Evolutionary conservation across 225 moss, liverwort and hornwort species (phyloP).

Genomic region (Anthoceros angustus): DNA sequence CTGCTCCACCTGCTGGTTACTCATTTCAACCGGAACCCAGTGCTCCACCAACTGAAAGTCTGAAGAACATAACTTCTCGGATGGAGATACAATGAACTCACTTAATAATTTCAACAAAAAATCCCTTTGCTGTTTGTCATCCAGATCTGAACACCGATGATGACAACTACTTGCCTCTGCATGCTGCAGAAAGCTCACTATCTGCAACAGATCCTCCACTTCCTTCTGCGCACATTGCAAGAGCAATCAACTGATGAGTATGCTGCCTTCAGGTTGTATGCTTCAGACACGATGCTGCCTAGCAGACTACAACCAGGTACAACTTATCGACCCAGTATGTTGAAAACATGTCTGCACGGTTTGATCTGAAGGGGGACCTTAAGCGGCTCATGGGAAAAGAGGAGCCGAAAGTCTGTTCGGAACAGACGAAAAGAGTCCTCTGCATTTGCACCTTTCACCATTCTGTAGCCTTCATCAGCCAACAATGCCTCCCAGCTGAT

Average conservation of each 20-base stretch:
- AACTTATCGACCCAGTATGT: background rate
- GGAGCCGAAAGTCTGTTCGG: conserved; percentile 42
- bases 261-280: too few species aligned
- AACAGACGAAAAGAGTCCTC: conserved; percentile 49
- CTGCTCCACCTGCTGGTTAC: conserved; percentile 31
- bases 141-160: background rate
- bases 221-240: background rate
- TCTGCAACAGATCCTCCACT: background rate
- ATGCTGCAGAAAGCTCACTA: background rate
- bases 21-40: conserved; percentile 56
- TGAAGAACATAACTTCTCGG: background rate
- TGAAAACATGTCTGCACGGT: too few species aligned
- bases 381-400: conserved; percentile 54
- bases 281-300: too few species aligned
- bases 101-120: background rate
- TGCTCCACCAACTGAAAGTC: conserved; percentile 33
- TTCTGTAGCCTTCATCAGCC: conserved; percentile 61
- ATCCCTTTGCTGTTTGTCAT: background rate
- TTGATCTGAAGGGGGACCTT: conserved; percentile 31
- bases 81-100: background rate
- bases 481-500: conserved; percentile 67
- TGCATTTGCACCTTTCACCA: conserved; percentile 35
- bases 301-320: background rate
- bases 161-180: background rate
- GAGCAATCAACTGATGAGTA: too few species aligned